Evolutionary conservation across 352 stramenopile species (phyloP).

Genomic region (Globisporangium takayamanum): DNA sequence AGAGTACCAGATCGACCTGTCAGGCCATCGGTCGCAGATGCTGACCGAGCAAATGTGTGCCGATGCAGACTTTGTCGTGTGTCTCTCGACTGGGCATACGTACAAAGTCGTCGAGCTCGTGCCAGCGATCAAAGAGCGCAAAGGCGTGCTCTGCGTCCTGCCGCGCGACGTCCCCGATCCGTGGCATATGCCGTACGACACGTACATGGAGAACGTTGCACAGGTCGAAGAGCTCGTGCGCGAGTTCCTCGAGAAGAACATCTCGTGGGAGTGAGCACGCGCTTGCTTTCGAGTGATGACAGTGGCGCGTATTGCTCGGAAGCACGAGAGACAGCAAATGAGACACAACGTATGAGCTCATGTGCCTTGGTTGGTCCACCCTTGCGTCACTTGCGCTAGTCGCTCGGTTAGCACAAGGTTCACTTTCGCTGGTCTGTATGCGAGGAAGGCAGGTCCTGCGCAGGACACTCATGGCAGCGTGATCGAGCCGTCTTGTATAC

Average conservation of each 20-base stretch:
- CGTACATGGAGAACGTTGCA: slow-evolving; percentile 75
- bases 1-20: slow-evolving; percentile 73
- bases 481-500: too few species aligned
- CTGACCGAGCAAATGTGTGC: slow-evolving; percentile 60
- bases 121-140: slow-evolving; percentile 46
- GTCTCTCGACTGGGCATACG: slow-evolving; percentile 53
- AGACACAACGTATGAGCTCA: too few species aligned
- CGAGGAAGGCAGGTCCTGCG: too few species aligned
- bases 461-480: too few species aligned
- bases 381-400: too few species aligned
- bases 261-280: slow-evolving; percentile 25
- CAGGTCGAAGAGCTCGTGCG: slow-evolving; percentile 68
- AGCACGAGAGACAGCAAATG: too few species aligned
- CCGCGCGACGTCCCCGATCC: slow-evolving; percentile 64
- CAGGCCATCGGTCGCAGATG: slow-evolving; percentile 53
- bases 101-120: slow-evolving; percentile 66
- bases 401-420: too few species aligned
- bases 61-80: slow-evolving; percentile 67
- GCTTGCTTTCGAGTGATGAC: background rate
- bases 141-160: slow-evolving; percentile 48
- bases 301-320: too few species aligned
- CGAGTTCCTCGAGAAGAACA: slow-evolving; percentile 63
- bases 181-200: slow-evolving; percentile 82
- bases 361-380: too few species aligned
- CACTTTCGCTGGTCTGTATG: too few species aligned